These are phyloP conservation scores for Aspergillus homomorphus DNA, from an alignment of 495 filamentous ascomycete genomes.

Conservation along the genomic window DNA sequence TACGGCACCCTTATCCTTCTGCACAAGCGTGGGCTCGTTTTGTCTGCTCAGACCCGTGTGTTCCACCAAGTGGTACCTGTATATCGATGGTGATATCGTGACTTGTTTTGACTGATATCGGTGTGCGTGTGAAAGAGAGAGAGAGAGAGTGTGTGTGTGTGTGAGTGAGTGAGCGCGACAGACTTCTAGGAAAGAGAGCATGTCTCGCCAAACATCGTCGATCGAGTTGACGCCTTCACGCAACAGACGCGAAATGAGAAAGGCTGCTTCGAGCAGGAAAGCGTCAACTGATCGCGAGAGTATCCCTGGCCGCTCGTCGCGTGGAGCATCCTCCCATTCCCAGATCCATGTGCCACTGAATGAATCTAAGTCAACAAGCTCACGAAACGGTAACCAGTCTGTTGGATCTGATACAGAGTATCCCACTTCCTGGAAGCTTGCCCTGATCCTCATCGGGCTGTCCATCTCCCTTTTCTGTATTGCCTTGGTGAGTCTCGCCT, in stretches of 20 bases:
- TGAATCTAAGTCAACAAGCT: constrained; percentile 10
- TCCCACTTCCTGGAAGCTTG: constrained; percentile 48
- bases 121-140: too few species aligned
- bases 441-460: constrained; percentile 57
- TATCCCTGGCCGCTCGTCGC: constrained; percentile 17
- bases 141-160: neutral
- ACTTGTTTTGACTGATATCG: neutral
- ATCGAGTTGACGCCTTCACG: neutral
- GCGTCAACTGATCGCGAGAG: constrained; percentile 29
- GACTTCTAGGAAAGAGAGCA: neutral
- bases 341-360: constrained; percentile 4
- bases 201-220: neutral
- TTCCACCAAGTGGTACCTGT: too few species aligned
- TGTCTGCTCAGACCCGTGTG: neutral
- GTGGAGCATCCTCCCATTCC: constrained; percentile 12
- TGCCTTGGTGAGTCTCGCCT: constrained; percentile 49
- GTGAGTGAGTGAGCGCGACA: too few species aligned
- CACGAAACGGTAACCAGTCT: constrained; percentile 12
- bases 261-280: constrained; percentile 2
- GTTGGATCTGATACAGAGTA: constrained; percentile 44
- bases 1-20: too few species aligned
- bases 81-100: neutral
- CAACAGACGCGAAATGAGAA: neutral
- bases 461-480: constrained; percentile 64
- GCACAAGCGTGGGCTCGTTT: neutral